Evolutionary conservation across 371 early-diverging fungal genomes (phyloP), one percentile per base, ranked within the genome.

Genomic region (Mucor saturninus): DNA sequence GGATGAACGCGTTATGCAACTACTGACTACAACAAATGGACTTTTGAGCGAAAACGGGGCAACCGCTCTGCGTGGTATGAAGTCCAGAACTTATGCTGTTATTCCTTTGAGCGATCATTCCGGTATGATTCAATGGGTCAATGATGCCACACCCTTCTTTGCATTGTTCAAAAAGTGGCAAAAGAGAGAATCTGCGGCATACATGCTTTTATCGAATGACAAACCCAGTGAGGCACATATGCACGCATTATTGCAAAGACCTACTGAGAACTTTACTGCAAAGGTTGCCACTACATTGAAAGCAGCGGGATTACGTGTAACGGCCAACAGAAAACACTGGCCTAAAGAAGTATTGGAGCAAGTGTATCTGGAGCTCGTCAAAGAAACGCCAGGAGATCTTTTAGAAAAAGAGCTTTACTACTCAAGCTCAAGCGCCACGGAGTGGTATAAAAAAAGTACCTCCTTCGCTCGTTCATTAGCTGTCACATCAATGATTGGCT

Each of bases 81-180:
- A 76, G 28, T 88, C 95, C 0, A 75, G 95, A 10, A 88, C 89
- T 3, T 99, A 98, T 80, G 82, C 90, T 29, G 99, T 99, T 1
- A 89, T 99, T 21, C 99, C 99, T 0, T 82, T 99, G 26, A 93
- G 93, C 38, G 86, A 91, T 61, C 88, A 90, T 43, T 90, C 89
- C n/a, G 99, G 99, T 6, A 91, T 99, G 87, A 91, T 99, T 56
- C 95, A 99, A 72, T 99, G 95, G 97, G 93, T 99, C 4, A 89
- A 95, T 32, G 87, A 91, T 66, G 90, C 97, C 1, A 83, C 83
- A 0, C 91, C 93, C 30, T 61, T 92, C 54, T 86, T 83, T 77
- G 74, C 82, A 32, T 59, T 83, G 43, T 74, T 82, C 63, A 76
- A 73, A 42, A 75, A 65, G 64, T 88, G 80, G 87, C 89, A 83